Evolutionary conservation across 2,329 filamentous ascomycete species (phyloP).

Genomic region (Colletotrichum chrysophilum): DNA sequence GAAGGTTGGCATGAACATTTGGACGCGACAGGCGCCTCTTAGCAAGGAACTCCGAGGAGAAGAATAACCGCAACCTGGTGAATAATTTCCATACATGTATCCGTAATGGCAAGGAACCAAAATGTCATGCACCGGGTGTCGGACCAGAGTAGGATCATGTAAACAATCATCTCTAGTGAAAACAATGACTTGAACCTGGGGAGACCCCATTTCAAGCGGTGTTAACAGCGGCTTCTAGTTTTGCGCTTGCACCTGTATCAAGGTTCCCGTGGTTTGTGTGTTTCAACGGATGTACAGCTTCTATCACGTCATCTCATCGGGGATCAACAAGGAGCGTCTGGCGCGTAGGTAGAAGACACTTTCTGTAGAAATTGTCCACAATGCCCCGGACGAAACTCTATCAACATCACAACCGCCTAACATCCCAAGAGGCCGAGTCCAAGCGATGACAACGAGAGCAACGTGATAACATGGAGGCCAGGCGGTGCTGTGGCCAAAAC

Average conservation of each 20-base stretch:
- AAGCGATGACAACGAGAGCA: neutral
- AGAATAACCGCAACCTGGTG: conserved; percentile 12
- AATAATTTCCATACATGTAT: neutral
- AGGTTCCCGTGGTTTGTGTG: neutral
- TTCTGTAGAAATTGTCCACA: neutral
- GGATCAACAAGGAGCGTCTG: neutral
- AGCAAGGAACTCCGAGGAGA: conserved; percentile 36
- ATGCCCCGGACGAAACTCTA: neutral
- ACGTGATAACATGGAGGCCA: neutral
- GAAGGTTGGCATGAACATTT: conserved; percentile 59
- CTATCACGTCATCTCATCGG: neutral
- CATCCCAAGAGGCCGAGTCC: neutral
- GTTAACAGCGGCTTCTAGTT: neutral
- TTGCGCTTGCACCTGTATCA: neutral
- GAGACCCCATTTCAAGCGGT: neutral
- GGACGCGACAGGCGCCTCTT: conserved; percentile 49
- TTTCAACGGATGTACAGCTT: neutral
- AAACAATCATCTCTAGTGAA: neutral
- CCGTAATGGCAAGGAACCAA: neutral
- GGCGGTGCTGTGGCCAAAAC: neutral
- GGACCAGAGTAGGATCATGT: too few species aligned
- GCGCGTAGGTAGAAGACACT: neutral
- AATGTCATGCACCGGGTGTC: neutral
- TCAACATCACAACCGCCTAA: neutral
- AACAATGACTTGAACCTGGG: neutral